A percentile compares a stretch with the other conserved stretches of the same genome.
These are phyloP conservation scores for Rutstroemia sp. DNA, from an alignment of 2,329 filamentous ascomycete species.

Conservation along the genomic window DNA sequence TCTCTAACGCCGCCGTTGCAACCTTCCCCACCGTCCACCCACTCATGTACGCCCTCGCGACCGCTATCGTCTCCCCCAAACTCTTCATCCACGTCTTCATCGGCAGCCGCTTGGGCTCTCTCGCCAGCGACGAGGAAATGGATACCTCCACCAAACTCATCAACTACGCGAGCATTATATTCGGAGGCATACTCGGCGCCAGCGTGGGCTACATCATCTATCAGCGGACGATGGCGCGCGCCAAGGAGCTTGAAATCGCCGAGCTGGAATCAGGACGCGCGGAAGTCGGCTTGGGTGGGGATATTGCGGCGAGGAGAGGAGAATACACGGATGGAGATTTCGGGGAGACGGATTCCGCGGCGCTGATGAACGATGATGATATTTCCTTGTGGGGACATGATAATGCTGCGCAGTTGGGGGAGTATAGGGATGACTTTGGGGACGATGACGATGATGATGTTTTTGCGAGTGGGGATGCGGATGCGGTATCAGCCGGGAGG, in stretches of 20 bases:
- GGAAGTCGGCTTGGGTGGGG: conserved; percentile 7
- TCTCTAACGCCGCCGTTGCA: conserved; percentile 89
- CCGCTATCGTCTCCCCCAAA: conserved; percentile 75
- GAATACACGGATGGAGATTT: conserved; percentile 19
- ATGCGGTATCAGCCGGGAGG: conserved; percentile 7
- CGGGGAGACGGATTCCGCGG: conserved; percentile 19
- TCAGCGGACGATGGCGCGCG: conserved; percentile 56
- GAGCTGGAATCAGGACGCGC: conserved; percentile 22
- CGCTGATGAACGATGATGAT: conserved; percentile 29
- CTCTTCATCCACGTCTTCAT: conserved; percentile 90
- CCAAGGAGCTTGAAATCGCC: conserved; percentile 43
- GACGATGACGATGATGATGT: conserved; percentile 24
- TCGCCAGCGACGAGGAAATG: conserved; percentile 83
- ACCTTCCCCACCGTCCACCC: conserved; percentile 86
- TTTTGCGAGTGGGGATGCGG: conserved; percentile 21
- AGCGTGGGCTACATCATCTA: conserved; percentile 83
- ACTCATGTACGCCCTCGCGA: conserved; percentile 70
- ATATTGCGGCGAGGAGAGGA: conserved; percentile 2
- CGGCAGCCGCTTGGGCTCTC: conserved; percentile 69
- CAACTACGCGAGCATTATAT: conserved; percentile 73
- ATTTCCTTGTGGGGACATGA: conserved; percentile 29
- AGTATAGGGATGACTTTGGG: conserved; percentile 27
- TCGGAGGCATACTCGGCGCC: conserved; percentile 64
- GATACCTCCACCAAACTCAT: conserved; percentile 66
- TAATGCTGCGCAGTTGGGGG: conserved; percentile 6